These are phyloP conservation scores for Tritrichomonas musculus DNA, from an alignment of 208 protist genomes.

Conservation along the genomic window DNA sequence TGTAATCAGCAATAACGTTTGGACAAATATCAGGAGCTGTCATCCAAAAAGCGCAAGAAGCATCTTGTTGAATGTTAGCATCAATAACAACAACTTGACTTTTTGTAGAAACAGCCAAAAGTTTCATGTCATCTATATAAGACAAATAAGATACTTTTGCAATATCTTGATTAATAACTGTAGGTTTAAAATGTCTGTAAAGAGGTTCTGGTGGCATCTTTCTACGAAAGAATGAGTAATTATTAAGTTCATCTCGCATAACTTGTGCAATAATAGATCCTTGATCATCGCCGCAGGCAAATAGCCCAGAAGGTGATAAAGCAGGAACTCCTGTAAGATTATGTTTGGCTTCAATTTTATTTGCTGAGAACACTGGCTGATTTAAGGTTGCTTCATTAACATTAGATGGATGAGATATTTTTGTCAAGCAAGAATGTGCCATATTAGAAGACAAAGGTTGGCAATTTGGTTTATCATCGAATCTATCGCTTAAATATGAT, in stretches of 20 bases:
- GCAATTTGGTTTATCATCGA: neutral
- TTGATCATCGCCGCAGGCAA: neutral
- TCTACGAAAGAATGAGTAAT: neutral
- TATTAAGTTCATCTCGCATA: neutral
- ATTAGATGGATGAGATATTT: neutral
- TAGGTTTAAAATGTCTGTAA: too few species aligned
- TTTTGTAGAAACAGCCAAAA: neutral
- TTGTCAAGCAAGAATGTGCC: neutral
- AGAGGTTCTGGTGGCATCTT: too few species aligned
- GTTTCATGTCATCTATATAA: neutral
- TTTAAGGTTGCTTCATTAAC: neutral
- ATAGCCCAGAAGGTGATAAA: neutral
- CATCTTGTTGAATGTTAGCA: neutral
- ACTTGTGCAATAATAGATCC: neutral
- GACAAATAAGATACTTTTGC: neutral
- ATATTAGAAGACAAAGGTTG: neutral
- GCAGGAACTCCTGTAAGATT: neutral
- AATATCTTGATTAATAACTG: too few species aligned
- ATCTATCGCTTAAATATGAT: neutral
- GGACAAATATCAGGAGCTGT: neutral
- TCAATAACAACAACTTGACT: neutral
- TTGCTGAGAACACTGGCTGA: neutral
- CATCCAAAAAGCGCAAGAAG: neutral
- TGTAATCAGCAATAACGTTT: neutral
- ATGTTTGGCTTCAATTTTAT: neutral